Evolutionary conservation across 441 rosid genomes (phyloP).

Genomic region (Brassica hybrid): DNA sequence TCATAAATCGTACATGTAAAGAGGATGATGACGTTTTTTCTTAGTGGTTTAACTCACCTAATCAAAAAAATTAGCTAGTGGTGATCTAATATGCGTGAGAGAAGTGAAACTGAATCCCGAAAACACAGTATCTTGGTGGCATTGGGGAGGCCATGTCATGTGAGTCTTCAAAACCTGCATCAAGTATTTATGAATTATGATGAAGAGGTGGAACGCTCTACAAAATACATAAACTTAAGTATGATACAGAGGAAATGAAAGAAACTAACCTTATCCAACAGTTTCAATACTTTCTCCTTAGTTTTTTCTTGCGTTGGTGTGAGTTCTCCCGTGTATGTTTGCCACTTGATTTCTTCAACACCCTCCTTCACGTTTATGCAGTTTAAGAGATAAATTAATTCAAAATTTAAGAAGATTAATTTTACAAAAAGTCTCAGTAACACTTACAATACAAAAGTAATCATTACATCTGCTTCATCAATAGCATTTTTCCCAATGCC

Average conservation of each 20-base stretch:
- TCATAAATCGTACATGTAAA: background rate
- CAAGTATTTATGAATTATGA: background rate
- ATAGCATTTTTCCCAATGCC: background rate
- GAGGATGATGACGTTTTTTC: background rate
- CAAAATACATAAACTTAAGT: no score
- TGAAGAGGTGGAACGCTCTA: background rate
- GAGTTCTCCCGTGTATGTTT: background rate
- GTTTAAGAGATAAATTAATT: background rate
- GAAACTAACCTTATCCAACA: background rate
- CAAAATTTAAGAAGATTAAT: background rate
- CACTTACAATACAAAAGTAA: background rate
- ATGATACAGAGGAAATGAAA: background rate
- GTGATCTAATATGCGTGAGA: background rate
- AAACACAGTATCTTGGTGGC: background rate
- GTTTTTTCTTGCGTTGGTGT: background rate
- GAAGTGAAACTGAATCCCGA: background rate
- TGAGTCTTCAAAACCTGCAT: background rate
- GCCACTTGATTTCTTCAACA: background rate
- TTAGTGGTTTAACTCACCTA: background rate
- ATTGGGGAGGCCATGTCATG: background rate
- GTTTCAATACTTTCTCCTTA: no score
- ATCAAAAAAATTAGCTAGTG: background rate
- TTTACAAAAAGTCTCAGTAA: background rate
- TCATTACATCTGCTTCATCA: background rate
- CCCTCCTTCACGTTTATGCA: background rate